phyloP scores from a whole-genome alignment of 805 yeast species.

The Komagataella mondaviorum region DNA sequence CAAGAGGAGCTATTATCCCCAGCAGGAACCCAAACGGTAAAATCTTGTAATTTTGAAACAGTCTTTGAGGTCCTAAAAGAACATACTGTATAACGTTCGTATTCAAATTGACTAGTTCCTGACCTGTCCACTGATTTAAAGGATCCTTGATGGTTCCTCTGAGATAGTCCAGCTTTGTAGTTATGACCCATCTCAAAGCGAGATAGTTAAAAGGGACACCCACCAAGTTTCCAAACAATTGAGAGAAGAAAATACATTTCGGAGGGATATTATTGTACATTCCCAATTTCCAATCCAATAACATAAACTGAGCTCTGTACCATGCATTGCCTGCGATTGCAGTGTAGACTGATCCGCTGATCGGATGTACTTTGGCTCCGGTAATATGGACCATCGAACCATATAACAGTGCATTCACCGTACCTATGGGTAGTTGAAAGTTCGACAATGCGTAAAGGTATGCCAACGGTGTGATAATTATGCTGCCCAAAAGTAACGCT shows the following conservation, averaged over 20 bases:
- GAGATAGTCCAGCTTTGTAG: conserved; percentile 20
- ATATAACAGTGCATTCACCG: conserved; percentile 34
- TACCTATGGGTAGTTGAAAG: conserved; percentile 38
- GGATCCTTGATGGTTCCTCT: conserved; percentile 22
- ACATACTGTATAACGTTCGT: conserved; percentile 39
- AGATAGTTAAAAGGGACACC: conserved; percentile 40
- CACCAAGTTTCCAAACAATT: conserved; percentile 34
- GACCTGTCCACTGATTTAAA: conserved; percentile 40
- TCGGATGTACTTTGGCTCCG: conserved; percentile 23
- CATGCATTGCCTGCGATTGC: conserved; percentile 41
- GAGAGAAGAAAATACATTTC: conserved; percentile 32
- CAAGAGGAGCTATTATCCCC: conserved; percentile 25
- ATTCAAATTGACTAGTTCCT: conserved; percentile 23
- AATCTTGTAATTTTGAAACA: conserved; percentile 26
- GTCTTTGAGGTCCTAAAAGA: conserved; percentile 31
- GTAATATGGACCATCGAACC: conserved; percentile 28
- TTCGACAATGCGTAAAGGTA: conserved; percentile 37
- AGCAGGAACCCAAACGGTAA: conserved; percentile 30
- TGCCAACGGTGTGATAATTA: conserved; percentile 34
- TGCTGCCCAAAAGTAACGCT: conserved; percentile 27
- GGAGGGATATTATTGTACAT: conserved; percentile 44
- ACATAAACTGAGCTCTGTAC: conserved; percentile 31
- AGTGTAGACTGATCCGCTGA: conserved; percentile 33
- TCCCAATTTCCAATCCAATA: conserved; percentile 32
- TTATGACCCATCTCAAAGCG: conserved; percentile 32